Base-by-base conservation (phyloP, 805 yeast species). In the Hanseniaspora taiwanica region DNA sequence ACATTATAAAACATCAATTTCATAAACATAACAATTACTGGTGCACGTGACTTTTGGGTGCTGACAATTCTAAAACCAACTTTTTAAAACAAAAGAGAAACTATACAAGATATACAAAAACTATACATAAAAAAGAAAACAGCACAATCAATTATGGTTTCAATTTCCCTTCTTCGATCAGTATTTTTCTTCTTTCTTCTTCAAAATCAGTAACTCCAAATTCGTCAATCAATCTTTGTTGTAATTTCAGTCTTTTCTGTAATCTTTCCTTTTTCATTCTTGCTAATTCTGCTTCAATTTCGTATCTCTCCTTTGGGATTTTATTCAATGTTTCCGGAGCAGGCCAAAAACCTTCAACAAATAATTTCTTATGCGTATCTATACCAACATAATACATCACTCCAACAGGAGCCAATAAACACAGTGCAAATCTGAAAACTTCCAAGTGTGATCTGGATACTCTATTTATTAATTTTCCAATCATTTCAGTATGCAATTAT, bases 271-370 rank as follows among this genome's bases (percentile, higher is more conserved):
- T 72, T 56, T 78, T 75, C 70, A 87, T 79, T 56, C 95, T 74
- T 13, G 94, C 95, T 29, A 87, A 65, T 55, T 87, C 97, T 1
- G 91, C 89, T 56, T 83, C 80, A 44, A 87, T 84, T 55, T 87
- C 96, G 52, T 80, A 82, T 2, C 86, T 86, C 54, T 87, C 96
- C 53, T 86, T 87, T 2, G 97, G 97, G 27, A 87, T 78, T 61
- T 83, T 80, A 56, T 87, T 86, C 49, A 85, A 68, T 2, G 96
- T 81, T 33, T 81, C 81, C 33, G 96, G 96, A 58, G 86, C 96
- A 2, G 97, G 97, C 94, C 95, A 86, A 62, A 84, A 87, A 17
- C 95, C 95, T 7, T 94, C 93, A 37, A 86, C 78, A 54, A 85
- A 83, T 58, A 87, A 76, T 64, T 85, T 87, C 51, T 69, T 74